Base-by-base conservation (phyloP, 805 yeast species). In the Starmerella bombi region DNA sequence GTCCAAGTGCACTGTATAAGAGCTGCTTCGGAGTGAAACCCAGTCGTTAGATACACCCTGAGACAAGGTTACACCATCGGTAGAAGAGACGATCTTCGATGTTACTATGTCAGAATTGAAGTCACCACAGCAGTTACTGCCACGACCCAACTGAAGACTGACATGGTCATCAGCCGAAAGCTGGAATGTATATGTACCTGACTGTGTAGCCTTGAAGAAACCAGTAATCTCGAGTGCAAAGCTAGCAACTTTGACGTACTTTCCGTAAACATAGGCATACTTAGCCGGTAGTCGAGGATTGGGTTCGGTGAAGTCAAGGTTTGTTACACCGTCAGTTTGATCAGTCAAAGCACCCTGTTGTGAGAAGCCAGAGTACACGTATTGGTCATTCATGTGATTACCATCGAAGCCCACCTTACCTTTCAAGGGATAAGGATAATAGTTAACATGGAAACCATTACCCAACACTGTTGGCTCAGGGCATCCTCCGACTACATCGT, bases 61-160 rank as follows among this genome's bases (percentile, higher is more conserved):
- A 23, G 27, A 23, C 10, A 12, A 8, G 12, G 12, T 23, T 12
- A 23, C 27, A 23, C 27, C 12, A 12, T 32, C 29, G 5, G 8
- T 15, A 16, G 6, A 16, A 14, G 38, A 27, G 6, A 28, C 31
- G 17, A 12, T 12, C 8, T 22, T 20, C 20, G 19, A 19, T 4
- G 30, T 20, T 6, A 35, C 28, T n/a, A 34, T 19, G 16, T 40
- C 32, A 8, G 12, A 12, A 5, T 18, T n/a, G 18, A 40, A 40
- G 20, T 35, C 40, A 14, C 43, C 43, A 19, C 40, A 35, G 36
- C 43, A 40, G 5, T 8, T 4, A n/a, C n/a, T 6, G 4, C 38
- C 43, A 7, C 39, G 21, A n/a, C 43, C 43, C 3, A 40, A 8
- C 27, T 40, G 43, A 23, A 40, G 8, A 23, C 10, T 12, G 7